Evolutionary conservation across 345 rosid species (phyloP), one percentile per base, ranked within the genome.

Genomic region (Citrus glauca): DNA sequence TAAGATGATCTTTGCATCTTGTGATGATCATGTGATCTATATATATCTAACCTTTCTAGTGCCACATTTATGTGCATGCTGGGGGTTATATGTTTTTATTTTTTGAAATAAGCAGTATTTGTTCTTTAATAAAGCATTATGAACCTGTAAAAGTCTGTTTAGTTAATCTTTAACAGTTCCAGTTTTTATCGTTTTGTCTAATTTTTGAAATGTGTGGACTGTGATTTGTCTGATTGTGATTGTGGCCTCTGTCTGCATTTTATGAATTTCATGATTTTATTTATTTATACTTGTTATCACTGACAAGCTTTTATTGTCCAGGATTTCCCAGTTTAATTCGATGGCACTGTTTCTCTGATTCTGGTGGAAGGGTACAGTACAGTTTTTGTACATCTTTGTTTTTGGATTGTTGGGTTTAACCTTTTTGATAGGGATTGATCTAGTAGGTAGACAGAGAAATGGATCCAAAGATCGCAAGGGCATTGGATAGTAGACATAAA

Each of bases 401-500:
- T 83, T 82, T 71, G 64, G 66, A 81, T 86, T 77, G 75, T 86
- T 86, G 81, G 87, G 77, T 80, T 84, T 84, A 81, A 80, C 75
- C 50, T 86, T 88, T 83, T 86, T 84, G 81, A 86, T 86, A 91
- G 81, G 77, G 73, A 85, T 82, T 82, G 82, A 74, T 82, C 72
- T 85, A 76, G 79, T 62, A 57, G 69, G 65, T 86, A 87, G 86
- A 84, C 74, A 91, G 83, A 87, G 85, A 83, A 78, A 93, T 93
- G 97, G 93, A 90, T 59, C 38, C 89, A 68, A 87, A 71, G 74
- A 83, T 71, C 90, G 91, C 60, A 75, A 87, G 79, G 93, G 93
- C 66, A 70, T 90, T 81, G 93, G 93, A 79, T 90, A 90, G 85
- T 78, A 63, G 62, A 22, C 71, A 66, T 38, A 84, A 81, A 57